A percentile compares a stretch with the other conserved stretches of the same genome.
Conservation (phyloP, 768 basidiomycete species). For the Exsudoporus frostii region DNA sequence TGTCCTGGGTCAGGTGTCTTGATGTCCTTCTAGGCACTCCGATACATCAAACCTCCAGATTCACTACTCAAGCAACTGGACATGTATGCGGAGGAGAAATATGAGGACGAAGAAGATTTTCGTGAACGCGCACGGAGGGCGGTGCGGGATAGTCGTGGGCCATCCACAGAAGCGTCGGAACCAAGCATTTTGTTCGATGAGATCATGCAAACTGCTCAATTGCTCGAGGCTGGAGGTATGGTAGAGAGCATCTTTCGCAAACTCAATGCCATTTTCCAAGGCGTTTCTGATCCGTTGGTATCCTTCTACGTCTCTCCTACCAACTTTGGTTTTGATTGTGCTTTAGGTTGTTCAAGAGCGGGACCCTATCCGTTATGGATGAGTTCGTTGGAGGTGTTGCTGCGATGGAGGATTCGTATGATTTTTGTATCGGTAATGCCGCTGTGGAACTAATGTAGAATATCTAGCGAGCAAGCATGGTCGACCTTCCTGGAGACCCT, state of each 20-base stretch:
- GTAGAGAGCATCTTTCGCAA: slow-evolving; percentile 60
- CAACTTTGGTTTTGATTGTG: slow-evolving; percentile 1
- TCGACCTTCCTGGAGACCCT: slow-evolving; percentile 57
- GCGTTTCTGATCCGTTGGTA: slow-evolving; percentile 59
- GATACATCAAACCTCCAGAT: slow-evolving; percentile 77
- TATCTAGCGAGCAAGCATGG: slow-evolving; percentile 65
- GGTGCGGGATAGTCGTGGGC: slow-evolving; percentile 26
- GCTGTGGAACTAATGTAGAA: slow-evolving; percentile 14
- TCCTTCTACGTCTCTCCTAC: not conserved
- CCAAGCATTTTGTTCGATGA: slow-evolving; percentile 57
- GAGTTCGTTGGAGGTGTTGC: slow-evolving; percentile 63
- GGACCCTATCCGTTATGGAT: slow-evolving; percentile 56
- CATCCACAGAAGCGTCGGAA: slow-evolving; percentile 37
- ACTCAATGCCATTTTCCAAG: slow-evolving; percentile 53
- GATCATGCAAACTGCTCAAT: slow-evolving; percentile 55
- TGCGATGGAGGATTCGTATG: slow-evolving; percentile 62
- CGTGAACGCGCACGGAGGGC: slow-evolving; percentile 56
- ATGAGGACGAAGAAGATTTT: slow-evolving; percentile 85
- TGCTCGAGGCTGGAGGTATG: slow-evolving; percentile 26
- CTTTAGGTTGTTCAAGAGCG: slow-evolving; percentile 58
- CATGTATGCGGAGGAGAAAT: slow-evolving; percentile 84
- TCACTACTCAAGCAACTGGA: slow-evolving; percentile 72
- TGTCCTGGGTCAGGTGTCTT: not conserved
- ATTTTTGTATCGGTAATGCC: not conserved
- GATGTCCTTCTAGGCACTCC: slow-evolving; percentile 51